A percentile compares a stretch with the other conserved stretches of the same genome.
Evolutionary conservation across 2,329 filamentous ascomycete species (phyloP).

Genomic region (Botrytis medusae): DNA sequence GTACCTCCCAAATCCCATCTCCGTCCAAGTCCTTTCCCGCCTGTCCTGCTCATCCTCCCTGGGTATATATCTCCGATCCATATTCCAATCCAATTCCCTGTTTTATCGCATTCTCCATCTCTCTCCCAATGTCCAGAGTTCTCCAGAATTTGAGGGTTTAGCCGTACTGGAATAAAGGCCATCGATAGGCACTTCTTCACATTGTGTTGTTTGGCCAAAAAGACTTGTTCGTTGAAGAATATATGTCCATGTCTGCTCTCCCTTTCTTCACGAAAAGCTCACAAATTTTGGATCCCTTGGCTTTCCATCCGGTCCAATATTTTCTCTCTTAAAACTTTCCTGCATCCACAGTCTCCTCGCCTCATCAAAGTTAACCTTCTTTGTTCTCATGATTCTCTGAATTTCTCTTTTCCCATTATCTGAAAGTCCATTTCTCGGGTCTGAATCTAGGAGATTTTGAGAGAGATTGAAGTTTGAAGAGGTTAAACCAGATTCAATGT

Average conservation of each 20-base stretch:
- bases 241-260: no score
- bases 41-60: neutral
- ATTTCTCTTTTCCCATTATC: conserved; percentile 78
- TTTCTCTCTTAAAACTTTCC: conserved; percentile 79
- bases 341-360: conserved; percentile 84
- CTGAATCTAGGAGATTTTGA: conserved; percentile 76
- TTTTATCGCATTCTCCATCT: neutral
- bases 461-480: conserved; percentile 80
- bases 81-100: neutral
- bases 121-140: neutral
- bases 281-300: conserved; percentile 95
- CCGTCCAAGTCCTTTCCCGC: neutral
- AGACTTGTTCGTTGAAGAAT: neutral
- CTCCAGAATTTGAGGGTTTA: no score
- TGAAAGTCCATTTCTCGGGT: conserved; percentile 79
- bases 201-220: neutral
- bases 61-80: conserved; percentile 3
- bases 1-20: neutral
- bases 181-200: neutral
- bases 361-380: conserved; percentile 83
- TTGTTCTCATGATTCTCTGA: conserved; percentile 84
- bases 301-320: conserved; percentile 82
- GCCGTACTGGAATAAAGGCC: neutral
- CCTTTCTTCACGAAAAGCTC: conserved; percentile 59
- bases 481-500: conserved; percentile 84